A percentile compares a stretch with the other conserved stretches of the same genome.
Evolutionary conservation across 2,329 filamentous ascomycete genomes (phyloP).

Genomic region (Sarocladiaceae sp.): DNA sequence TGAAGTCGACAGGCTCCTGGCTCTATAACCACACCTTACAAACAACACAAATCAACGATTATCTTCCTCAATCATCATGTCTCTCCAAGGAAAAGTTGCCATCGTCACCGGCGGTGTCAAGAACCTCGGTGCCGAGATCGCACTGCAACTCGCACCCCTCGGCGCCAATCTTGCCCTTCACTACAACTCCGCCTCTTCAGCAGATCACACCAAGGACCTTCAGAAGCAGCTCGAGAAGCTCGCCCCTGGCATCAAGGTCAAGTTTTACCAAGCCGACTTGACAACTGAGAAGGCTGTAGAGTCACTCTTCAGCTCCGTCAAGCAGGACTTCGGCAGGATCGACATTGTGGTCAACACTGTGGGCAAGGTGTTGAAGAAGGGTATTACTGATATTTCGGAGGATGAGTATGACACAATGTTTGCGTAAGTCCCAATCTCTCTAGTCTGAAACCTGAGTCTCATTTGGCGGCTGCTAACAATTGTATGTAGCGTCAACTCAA

Average conservation of each 20-base stretch:
- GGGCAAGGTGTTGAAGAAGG: slow-evolving; percentile 45
- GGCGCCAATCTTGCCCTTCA: slow-evolving; percentile 57
- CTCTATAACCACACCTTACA: background rate
- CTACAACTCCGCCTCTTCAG: slow-evolving; percentile 40
- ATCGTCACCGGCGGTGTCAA: slow-evolving; percentile 54
- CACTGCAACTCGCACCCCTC: slow-evolving; percentile 50
- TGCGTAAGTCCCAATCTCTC: slow-evolving; percentile 25
- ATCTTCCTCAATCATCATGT: background rate
- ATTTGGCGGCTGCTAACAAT: too few relatives aligned
- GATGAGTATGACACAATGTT: slow-evolving; percentile 44
- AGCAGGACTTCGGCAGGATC: slow-evolving; percentile 38
- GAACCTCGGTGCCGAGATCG: slow-evolving; percentile 57
- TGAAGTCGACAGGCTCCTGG: background rate
- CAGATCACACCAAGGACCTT: slow-evolving; percentile 30
- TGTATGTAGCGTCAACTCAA: slow-evolving; percentile 37
- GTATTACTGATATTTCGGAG: slow-evolving; percentile 37
- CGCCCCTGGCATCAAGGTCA: slow-evolving; percentile 26
- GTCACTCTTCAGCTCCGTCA: slow-evolving; percentile 33
- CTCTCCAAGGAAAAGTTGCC: slow-evolving; percentile 29
- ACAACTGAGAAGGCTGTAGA: slow-evolving; percentile 36
- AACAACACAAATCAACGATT: background rate
- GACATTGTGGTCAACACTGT: slow-evolving; percentile 48
- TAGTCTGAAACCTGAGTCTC: too few relatives aligned
- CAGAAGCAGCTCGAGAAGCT: slow-evolving; percentile 29
- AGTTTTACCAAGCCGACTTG: slow-evolving; percentile 39